These are phyloP conservation scores for Oxyria digyna DNA, from an alignment of 148 eudicot genomes.

Conservation along the genomic window DNA sequence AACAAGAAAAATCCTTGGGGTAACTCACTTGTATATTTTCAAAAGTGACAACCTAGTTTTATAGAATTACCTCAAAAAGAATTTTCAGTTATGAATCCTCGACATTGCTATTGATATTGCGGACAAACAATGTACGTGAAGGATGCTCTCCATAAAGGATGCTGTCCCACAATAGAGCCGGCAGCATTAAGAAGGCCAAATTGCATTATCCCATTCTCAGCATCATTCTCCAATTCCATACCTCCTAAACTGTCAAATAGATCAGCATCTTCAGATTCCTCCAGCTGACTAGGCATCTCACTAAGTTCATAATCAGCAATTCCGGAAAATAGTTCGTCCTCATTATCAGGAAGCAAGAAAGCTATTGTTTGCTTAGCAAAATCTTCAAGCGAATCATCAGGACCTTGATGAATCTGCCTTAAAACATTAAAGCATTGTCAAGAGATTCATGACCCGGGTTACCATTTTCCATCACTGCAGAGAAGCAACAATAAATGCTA, in stretches of 20 bases:
- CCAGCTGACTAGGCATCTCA: constrained; percentile 36
- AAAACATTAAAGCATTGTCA: constrained; percentile 38
- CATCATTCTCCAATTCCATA: constrained; percentile 69
- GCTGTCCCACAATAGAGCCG: constrained; percentile 69
- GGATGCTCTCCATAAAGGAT: constrained; percentile 88
- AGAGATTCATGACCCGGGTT: constrained; percentile 28
- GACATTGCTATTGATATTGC: constrained; percentile 81
- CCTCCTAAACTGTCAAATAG: constrained; percentile 84
- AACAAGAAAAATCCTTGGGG: neutral
- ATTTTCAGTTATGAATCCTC: constrained; percentile 68
- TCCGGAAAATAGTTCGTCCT: constrained; percentile 87
- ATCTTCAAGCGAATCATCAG: constrained; percentile 33
- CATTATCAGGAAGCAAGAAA: constrained; percentile 72
- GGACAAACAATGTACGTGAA: constrained; percentile 86
- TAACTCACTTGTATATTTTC: neutral
- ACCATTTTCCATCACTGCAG: constrained; percentile 42
- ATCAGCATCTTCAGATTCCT: constrained; percentile 67
- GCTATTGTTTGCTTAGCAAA: constrained; percentile 28
- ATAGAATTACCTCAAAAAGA: constrained; percentile 66
- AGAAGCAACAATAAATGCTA: constrained; percentile 10
- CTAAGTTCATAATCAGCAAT: constrained; percentile 43
- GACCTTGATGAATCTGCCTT: constrained; percentile 24
- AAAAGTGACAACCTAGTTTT: neutral
- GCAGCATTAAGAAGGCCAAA: constrained; percentile 38
- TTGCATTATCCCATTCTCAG: constrained; percentile 37